phyloP scores from a whole-genome alignment of 768 basidiomycete genomes.

The Rhizopogon vinicolor region DNA sequence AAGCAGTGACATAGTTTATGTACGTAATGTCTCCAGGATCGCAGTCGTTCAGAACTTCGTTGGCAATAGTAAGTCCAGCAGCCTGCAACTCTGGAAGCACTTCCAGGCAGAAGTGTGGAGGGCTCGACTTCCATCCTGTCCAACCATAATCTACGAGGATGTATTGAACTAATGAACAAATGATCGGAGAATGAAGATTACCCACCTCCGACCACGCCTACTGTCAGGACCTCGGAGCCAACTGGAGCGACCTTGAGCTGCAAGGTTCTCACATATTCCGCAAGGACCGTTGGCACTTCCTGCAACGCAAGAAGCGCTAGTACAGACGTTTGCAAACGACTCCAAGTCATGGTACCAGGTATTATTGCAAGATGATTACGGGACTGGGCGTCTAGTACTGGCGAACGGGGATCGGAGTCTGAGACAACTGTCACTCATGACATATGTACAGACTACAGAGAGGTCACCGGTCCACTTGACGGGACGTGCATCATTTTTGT shows the following conservation, averaged over 20 bases:
- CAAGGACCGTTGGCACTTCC: not conserved
- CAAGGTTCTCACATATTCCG: not conserved
- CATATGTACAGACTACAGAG: not conserved
- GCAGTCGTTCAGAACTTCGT: not conserved
- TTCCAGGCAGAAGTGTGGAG: slow-evolving; percentile 1
- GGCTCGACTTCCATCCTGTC: not conserved
- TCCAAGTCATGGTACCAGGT: not conserved
- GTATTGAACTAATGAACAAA: no score
- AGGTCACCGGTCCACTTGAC: not conserved
- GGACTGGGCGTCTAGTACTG: not conserved
- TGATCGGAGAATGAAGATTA: not conserved
- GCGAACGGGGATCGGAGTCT: no score
- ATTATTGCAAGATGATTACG: no score
- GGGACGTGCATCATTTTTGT: no score
- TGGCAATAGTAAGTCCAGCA: not conserved
- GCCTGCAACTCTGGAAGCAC: not conserved
- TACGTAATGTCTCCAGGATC: not conserved
- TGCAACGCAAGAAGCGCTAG: not conserved
- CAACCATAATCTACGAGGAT: not conserved
- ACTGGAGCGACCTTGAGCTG: not conserved
- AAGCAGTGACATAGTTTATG: not conserved
- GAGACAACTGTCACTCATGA: no score
- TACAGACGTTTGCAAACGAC: not conserved
- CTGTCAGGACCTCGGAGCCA: not conserved
- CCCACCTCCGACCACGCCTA: not conserved